Evolutionary conservation across 805 yeast genomes (phyloP), one percentile per base, ranked within the genome.

Genomic region (Soucietia sequanensis): DNA sequence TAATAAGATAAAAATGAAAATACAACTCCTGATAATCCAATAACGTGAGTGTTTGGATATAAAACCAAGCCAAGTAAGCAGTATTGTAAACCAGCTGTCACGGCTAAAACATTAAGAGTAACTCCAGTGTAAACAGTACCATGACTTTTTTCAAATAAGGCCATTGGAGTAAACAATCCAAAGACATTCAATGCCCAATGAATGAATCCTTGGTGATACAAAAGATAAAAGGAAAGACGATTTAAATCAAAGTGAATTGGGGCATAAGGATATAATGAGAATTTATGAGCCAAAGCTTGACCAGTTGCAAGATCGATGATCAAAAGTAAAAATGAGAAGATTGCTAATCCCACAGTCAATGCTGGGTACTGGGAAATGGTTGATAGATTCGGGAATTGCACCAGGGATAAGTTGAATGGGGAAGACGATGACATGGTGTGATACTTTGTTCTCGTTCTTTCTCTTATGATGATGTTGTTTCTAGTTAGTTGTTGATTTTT

Each of bases 91-190:
- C 84, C 96, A 2, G 91, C 72, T 4, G 77, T 57, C 1, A 82
- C 79, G 2, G 95, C 85, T 31, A 83, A 58, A 17, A 84, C 44
- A 54, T 87, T 88, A 37, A 89, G 64, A 11, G 88, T 80, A 30
- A 89, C 68, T 4, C 95, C 96, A 4, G 95, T 84, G 57, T 86
- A 78, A 3, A 88, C 83, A 0, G 97, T 87, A 5, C 96, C 97
- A 50, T 86, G 82, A 15, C 60, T 54, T 37, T 70, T 63, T 65
- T 88, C 96, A 57, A 81, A 88, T 33, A 69, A 66, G 9, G 81
- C 65, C 48, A 87, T 56, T 14, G 84, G 78, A 0, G 82, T 73
- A 38, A 74, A 65, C 29, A 88, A 52, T 1, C 82, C 72, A 24
- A 77, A 40, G 6, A 76, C 38, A 48, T 86, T 87, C 47, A 83